Conservation (phyloP, 140 eudicot species). For the Bidens hawaiensis region DNA sequence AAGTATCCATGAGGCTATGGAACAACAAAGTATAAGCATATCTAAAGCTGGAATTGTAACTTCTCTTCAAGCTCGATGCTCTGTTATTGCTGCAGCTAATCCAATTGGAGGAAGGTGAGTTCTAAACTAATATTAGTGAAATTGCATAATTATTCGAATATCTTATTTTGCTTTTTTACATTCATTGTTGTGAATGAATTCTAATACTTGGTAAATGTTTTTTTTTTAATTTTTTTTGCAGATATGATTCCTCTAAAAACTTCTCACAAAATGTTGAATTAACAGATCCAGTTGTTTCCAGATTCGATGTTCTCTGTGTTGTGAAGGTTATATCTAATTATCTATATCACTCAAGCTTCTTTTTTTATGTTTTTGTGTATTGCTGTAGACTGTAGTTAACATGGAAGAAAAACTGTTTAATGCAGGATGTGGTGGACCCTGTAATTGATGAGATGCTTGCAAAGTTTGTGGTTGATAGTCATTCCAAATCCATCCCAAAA, state of each 20-base stretch:
- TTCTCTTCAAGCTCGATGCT: slow-evolving; percentile 96
- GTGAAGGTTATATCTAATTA: slow-evolving; percentile 60
- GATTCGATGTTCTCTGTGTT: slow-evolving; percentile 91
- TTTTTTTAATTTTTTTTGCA: slow-evolving; percentile 33
- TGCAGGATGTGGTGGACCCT: slow-evolving; percentile 96
- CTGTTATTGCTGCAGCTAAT: slow-evolving; percentile 99
- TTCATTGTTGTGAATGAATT: background rate
- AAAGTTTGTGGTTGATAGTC: slow-evolving; percentile 94
- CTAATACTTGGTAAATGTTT: slow-evolving; percentile 8
- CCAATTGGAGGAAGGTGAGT: slow-evolving; percentile 98
- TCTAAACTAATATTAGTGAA: background rate
- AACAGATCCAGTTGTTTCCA: slow-evolving; percentile 95
- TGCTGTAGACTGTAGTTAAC: slow-evolving; percentile 2
- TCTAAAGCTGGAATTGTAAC: slow-evolving; percentile 99
- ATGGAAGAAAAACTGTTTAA: background rate
- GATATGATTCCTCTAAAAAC: slow-evolving; percentile 93
- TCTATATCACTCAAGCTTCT: background rate
- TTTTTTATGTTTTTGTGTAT: background rate
- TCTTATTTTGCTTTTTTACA: background rate
- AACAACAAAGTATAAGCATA: slow-evolving; percentile 96
- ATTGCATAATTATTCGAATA: background rate
- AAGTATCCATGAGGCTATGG: slow-evolving; percentile 99
- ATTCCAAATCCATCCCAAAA: slow-evolving; percentile 70
- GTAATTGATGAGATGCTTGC: slow-evolving; percentile 96
- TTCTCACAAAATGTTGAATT: slow-evolving; percentile 89